These are phyloP conservation scores for Polygonum aviculare DNA, from an alignment of 148 eudicot species.

Conservation along the genomic window DNA sequence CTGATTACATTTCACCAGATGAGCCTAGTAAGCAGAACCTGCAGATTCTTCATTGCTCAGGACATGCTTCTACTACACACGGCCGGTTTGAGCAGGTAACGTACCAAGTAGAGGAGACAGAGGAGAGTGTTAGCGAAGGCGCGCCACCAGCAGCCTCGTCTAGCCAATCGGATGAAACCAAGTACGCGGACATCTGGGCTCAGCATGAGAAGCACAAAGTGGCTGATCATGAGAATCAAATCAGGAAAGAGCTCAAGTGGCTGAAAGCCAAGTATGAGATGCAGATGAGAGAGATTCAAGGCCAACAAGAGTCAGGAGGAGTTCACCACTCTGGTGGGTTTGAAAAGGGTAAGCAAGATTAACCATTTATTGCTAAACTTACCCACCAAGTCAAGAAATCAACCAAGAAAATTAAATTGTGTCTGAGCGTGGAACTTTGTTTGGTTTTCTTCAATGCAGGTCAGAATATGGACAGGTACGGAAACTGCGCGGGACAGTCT, in stretches of 20 bases:
- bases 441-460: neutral
- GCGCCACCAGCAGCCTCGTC: constrained; percentile 19
- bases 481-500: constrained; percentile 13
- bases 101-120: constrained; percentile 17
- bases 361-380: no score
- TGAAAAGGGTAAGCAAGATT: neutral
- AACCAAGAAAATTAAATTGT: neutral
- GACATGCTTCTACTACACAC: constrained; percentile 31
- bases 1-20: constrained; percentile 15
- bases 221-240: constrained; percentile 9
- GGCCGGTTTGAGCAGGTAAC: constrained; percentile 58
- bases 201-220: constrained; percentile 7
- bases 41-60: constrained; percentile 23
- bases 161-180: constrained; percentile 20
- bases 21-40: constrained; percentile 16
- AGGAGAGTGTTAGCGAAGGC: constrained; percentile 13
- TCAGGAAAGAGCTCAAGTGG: constrained; percentile 12
- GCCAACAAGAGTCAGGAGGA: constrained; percentile 18
- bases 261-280: neutral
- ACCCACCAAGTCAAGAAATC: neutral
- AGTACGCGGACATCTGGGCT: neutral
- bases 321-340: neutral
- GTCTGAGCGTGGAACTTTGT: constrained; percentile 15
- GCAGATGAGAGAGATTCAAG: constrained; percentile 25
- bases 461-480: neutral